phyloP scores from a whole-genome alignment of 1,284 basidiomycete species.

The Ustilago xerochloae region DNA sequence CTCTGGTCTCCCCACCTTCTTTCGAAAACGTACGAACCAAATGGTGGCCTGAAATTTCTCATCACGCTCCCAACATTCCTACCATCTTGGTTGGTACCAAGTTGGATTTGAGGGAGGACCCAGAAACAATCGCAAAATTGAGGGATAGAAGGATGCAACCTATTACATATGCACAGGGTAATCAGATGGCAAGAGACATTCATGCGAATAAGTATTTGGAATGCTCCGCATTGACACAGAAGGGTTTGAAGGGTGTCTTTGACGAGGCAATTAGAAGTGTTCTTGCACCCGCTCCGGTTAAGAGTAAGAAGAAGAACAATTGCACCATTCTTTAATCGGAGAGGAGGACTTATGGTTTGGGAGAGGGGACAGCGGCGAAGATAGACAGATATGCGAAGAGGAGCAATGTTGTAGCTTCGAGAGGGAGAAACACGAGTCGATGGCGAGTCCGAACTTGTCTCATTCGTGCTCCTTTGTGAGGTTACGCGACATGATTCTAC shows the following conservation, averaged over 20 bases:
- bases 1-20: slow-evolving; percentile 93
- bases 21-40: slow-evolving; percentile 99
- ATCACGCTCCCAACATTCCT: slow-evolving; percentile 92
- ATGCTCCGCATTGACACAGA: slow-evolving; percentile 97
- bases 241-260: slow-evolving; percentile 72
- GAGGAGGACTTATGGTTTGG: not conserved
- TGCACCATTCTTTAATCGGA: slow-evolving; percentile 59
- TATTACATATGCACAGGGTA: slow-evolving; percentile 89
- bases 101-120: slow-evolving; percentile 95
- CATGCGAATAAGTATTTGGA: slow-evolving; percentile 91
- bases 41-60: slow-evolving; percentile 72
- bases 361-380: not conserved
- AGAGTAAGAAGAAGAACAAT: slow-evolving; percentile 65
- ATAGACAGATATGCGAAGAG: too few relatives aligned
- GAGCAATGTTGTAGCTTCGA: too few relatives aligned
- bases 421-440: not conserved
- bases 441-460: slow-evolving; percentile 6
- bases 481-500: not conserved
- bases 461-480: not conserved
- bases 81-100: slow-evolving; percentile 98
- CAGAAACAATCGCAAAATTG: slow-evolving; percentile 87
- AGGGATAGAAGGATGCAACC: slow-evolving; percentile 94
- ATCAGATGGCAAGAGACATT: slow-evolving; percentile 91
- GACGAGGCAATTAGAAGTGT: slow-evolving; percentile 67
- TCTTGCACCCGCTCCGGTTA: slow-evolving; percentile 62